Base-by-base conservation (phyloP, 176 grass and related monocot species). In the Saccharum spontaneum region DNA sequence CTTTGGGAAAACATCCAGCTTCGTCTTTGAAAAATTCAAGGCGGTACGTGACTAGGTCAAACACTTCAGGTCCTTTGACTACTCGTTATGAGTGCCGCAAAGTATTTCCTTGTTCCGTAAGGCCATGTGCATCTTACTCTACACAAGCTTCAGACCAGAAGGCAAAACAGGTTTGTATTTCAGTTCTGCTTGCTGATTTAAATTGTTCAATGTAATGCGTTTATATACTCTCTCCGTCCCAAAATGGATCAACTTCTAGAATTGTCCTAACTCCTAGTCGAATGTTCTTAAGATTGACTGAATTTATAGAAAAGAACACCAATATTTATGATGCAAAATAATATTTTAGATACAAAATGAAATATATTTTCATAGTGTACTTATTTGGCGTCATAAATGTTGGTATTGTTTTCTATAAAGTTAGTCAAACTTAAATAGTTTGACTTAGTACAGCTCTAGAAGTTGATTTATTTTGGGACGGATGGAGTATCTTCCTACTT, bases 61-160 rank as follows among this genome's bases (percentile, higher is more conserved):
- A 70, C 28, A 22, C 76, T 80, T 80, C 64, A 78, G 81, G 49
- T 91, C 45, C 74, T 81, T 77, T 84, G 46, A 77, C 69, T 63
- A 75, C 38, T 5, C 60, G 60, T 57, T 13, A 76, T 77, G 87
- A 88, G 71, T 70, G 36, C 30, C 49, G 7, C 80, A 75, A 69
- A 68, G 63, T 63, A 59, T 80, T 88, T 86, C 74, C 85, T 54
- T 89, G 52, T 85, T 59, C 85, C 12, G 18, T 79, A 67, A 94
- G 88, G 71, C 78, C 89, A 76, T 92, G 31, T 87, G 91, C 93
- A 85, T 87, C 91, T 81, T 98, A 95, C 92, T 95, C 93, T 52
- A 95, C 96, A 74, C 20, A 92, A 88, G 77, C 89, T 82, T 91
- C 84, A 83, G 88, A 92, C 52, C 83, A 87, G 60, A 92, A 75